Evolutionary conservation across 176 grass and related monocot genomes (phyloP).

Genomic region (bread wheat (Triticum aestivum)): IWGSC_CS_RefSeq_v2.1 NC_057803.1:591946922-591947421

Average conservation of each 20-base stretch:
- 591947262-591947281: slow-evolving; percentile 10
- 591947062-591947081: slow-evolving; percentile 19
- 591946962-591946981: slow-evolving; percentile 30
- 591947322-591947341: background rate
- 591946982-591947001: slow-evolving; percentile 53
- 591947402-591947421: background rate
- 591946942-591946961: slow-evolving; percentile 53
- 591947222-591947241: background rate
- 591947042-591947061: slow-evolving; percentile 14
- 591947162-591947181: slow-evolving; percentile 26
- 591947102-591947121: slow-evolving; percentile 31
- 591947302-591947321: background rate
- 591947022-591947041: slow-evolving; percentile 34
- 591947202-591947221: background rate
- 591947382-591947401: background rate
- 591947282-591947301: background rate
- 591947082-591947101: slow-evolving; percentile 33
- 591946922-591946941: slow-evolving; percentile 55
- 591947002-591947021: slow-evolving; percentile 49
- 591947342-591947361: background rate
- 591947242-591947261: slow-evolving; percentile 21
- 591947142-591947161: slow-evolving; percentile 40
- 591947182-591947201: slow-evolving; percentile 35
- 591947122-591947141: slow-evolving; percentile 45
- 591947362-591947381: background rate